Evolutionary conservation across 2,329 filamentous ascomycete genomes (phyloP).

Genomic region (Tolypocladium amazonense): DNA sequence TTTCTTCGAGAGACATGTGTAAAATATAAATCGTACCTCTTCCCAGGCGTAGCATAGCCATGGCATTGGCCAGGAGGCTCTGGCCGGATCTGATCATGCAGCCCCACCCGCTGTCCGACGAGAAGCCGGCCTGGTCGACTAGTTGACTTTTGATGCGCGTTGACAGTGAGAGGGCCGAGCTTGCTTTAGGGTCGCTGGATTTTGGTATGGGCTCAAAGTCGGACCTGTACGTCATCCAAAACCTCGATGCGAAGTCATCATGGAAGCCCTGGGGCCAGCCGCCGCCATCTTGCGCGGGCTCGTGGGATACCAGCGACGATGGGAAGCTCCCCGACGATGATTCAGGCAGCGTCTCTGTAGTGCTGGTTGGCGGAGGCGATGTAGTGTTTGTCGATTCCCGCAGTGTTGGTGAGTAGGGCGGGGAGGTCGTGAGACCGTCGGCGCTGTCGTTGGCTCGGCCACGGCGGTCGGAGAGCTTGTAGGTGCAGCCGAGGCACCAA

Average conservation of each 20-base stretch:
- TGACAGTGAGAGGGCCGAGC: constrained; percentile 64
- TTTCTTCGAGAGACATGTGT: not conserved
- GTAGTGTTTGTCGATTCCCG: constrained; percentile 7
- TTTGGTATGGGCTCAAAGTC: constrained; percentile 76
- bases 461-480: constrained; percentile 26
- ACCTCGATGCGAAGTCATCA: constrained; percentile 81
- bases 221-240: constrained; percentile 95
- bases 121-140: constrained; percentile 70
- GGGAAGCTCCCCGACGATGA: constrained; percentile 41
- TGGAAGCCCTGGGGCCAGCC: constrained; percentile 82
- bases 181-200: constrained; percentile 62
- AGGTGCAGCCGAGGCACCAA: constrained; percentile 65
- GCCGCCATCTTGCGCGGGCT: constrained; percentile 36
- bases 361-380: constrained; percentile 13
- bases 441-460: constrained; percentile 11
- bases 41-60: constrained; percentile 62
- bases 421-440: constrained; percentile 6
- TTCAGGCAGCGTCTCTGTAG: constrained; percentile 34
- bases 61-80: constrained; percentile 78
- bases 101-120: constrained; percentile 91
- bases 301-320: constrained; percentile 38
- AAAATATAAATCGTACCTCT: constrained; percentile 46
- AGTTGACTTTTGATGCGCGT: constrained; percentile 77
- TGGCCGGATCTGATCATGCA: constrained; percentile 98
- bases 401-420: constrained; percentile 5